Base-by-base conservation (phyloP, 306 rosid species). In the Casuarina cunninghamiana region DNA sequence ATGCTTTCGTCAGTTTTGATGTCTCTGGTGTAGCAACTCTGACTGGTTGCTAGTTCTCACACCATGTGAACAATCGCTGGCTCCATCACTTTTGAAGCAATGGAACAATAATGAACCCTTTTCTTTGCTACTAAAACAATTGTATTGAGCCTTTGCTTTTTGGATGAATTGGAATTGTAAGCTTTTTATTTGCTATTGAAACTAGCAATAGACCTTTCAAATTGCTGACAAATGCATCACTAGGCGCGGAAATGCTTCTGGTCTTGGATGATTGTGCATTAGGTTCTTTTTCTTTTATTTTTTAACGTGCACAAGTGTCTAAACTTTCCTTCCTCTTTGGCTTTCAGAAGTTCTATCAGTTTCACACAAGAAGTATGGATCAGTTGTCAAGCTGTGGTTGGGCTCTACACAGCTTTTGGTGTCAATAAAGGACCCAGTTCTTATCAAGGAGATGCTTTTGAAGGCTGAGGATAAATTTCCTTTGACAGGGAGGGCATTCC, bases 401-500 rank as follows among this genome's bases (percentile, higher is more conserved):
- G 93, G 97, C 77, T 97, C 97, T 74, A 88, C 88, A 38, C 85
- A 83, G 88, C 95, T 93, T 57, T 79, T 93, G 76, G 98, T 93
- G 82, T 93, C 98, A 0, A 78, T 93, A 57, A 93, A 81, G 83
- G 95, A 89, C 72, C 93, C 93, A 39, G 35, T 21, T 17, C 84
- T 91, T 60, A 83, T 89, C 78, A 88, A 87, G 78, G 92, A 91
- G 82, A 84, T 89, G 90, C 90, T 93, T 57, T 43, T 87, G 9
- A 91, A 91, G 86, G 98, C 95, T 11, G 78, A 82, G 73, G 97
- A 91, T 81, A 93, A 88, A 73, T 79, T 89, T 66, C 98, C 97
- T 80, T 78, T 73, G 79, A 80, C 90, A 0, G 97, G 90, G 72
- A 91, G 83, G 84, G 88, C 80, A 43, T 89, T 89, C 77, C 89